Conservation (phyloP, 352 stramenopile species). For the Phytophthora megakarya region DNA sequence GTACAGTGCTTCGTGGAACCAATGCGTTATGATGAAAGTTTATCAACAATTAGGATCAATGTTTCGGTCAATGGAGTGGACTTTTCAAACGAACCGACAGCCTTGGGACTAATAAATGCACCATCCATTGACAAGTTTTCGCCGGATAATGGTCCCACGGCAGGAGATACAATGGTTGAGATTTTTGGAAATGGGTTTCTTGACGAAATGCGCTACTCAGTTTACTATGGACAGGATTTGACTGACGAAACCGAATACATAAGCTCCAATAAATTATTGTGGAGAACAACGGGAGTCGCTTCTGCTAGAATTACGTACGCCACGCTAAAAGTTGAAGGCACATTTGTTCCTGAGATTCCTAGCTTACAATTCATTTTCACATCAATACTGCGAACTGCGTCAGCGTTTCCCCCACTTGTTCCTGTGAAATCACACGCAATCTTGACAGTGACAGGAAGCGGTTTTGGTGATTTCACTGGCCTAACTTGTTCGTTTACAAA, state of each 20-base stretch:
- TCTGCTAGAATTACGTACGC: not conserved
- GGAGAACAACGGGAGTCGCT: conserved; percentile 22
- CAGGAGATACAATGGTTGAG: conserved; percentile 29
- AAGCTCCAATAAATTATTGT: conserved; percentile 26
- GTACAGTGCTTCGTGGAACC: conserved; percentile 34
- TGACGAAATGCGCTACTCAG: conserved; percentile 25
- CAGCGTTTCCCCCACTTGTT: conserved; percentile 28
- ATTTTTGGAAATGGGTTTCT: conserved; percentile 32
- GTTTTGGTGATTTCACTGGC: conserved; percentile 24
- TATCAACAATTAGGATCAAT: conserved; percentile 18
- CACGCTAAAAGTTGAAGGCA: conserved; percentile 13
- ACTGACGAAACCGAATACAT: conserved; percentile 17
- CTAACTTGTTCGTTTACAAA: conserved; percentile 29
- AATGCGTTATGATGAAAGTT: conserved; percentile 8
- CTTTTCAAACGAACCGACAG: conserved; percentile 14
- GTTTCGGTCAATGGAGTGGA: conserved; percentile 43
- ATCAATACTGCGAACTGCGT: not conserved
- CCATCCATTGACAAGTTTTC: conserved; percentile 15
- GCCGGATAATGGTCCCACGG: conserved; percentile 28
- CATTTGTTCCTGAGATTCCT: conserved; percentile 11
- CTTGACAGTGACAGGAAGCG: conserved; percentile 30
- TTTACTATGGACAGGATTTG: conserved; percentile 9
- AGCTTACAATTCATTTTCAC: conserved; percentile 33
- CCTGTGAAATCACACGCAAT: conserved; percentile 17
- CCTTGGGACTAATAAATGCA: conserved; percentile 16